Percentiles rank a stretch among this genome's conserved stretches.
phyloP scores from a whole-genome alignment of 2,329 filamentous ascomycete species.

The Fusarium odoratissimum region DNA sequence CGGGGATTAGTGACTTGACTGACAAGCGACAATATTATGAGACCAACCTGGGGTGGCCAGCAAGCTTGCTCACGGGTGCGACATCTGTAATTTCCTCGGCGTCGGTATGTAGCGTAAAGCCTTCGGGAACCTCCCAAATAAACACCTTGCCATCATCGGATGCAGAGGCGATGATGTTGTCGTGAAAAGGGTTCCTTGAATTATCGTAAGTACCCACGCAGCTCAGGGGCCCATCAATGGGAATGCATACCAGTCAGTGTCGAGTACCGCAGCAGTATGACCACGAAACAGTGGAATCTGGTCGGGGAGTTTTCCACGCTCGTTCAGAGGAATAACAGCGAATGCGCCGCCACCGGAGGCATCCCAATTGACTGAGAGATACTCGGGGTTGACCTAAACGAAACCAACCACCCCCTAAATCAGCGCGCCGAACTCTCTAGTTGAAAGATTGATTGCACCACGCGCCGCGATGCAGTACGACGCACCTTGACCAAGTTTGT shows the following conservation, averaged over 20 bases:
- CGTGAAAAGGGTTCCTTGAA: constrained; percentile 92
- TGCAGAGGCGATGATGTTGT: constrained; percentile 89
- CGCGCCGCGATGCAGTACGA: constrained; percentile 72
- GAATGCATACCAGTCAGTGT: constrained; percentile 87
- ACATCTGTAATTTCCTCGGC: constrained; percentile 87
- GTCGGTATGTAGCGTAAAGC: constrained; percentile 86
- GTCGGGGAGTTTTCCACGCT: constrained; percentile 91
- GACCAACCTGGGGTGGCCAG: constrained; percentile 84
- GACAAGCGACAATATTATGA: not conserved
- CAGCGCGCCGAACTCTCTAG: constrained; percentile 38
- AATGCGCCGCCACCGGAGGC: constrained; percentile 95
- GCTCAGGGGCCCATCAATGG: constrained; percentile 18
- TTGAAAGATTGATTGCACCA: constrained; percentile 28
- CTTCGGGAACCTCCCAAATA: constrained; percentile 92
- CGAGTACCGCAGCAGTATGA: constrained; percentile 93
- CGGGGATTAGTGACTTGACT: constrained; percentile 27
- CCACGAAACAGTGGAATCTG: constrained; percentile 94
- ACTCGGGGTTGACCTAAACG: constrained; percentile 88
- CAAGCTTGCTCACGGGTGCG: constrained; percentile 81
- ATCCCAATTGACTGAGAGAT: constrained; percentile 98
- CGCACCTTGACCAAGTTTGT: constrained; percentile 96
- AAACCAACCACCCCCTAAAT: constrained; percentile 40
- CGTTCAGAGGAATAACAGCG: constrained; percentile 90
- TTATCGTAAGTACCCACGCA: constrained; percentile 25
- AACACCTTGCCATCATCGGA: constrained; percentile 98